Percentiles rank a stretch among this genome's conserved stretches.
Conservation (phyloP, 1,284 basidiomycete genomes). For the Polyporus tsugae region DNA sequence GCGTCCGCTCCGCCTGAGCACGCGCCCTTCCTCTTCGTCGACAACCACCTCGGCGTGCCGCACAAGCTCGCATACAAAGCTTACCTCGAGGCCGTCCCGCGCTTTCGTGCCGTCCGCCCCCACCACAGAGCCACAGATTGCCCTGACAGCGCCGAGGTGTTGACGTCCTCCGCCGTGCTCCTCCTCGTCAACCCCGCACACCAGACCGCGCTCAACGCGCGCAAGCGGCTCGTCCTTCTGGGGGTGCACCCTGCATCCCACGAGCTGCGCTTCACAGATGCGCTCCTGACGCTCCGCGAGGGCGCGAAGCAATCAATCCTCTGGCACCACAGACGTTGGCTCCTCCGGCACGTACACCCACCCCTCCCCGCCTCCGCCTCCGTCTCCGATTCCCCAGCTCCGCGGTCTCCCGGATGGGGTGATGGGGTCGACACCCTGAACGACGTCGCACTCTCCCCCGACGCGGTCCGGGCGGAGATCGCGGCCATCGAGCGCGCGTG, state of each 20-base stretch:
- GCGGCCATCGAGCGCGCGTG: constrained; percentile 54
- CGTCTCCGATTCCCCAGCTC: neutral
- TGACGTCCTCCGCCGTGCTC: constrained; percentile 53
- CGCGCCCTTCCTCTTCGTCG: constrained; percentile 61
- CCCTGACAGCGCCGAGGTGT: constrained; percentile 23
- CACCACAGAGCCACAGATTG: neutral
- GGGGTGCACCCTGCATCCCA: constrained; percentile 45
- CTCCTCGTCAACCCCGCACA: constrained; percentile 74
- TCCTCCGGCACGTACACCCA: constrained; percentile 46
- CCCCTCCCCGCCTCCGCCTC: neutral
- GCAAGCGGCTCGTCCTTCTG: constrained; percentile 57
- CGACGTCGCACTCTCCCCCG: constrained; percentile 37
- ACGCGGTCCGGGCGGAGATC: constrained; percentile 53
- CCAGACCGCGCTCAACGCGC: constrained; percentile 66
- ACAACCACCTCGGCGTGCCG: constrained; percentile 71
- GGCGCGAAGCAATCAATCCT: constrained; percentile 68
- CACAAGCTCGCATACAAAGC: constrained; percentile 59
- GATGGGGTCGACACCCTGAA: constrained; percentile 27
- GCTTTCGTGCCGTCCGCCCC: constrained; percentile 39
- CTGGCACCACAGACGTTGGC: constrained; percentile 75
- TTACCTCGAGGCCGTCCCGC: constrained; percentile 53
- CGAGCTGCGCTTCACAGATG: constrained; percentile 58
- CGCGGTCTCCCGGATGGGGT: neutral
- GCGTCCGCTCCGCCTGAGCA: constrained; percentile 30
- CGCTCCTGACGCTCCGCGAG: constrained; percentile 59